Base-by-base conservation (phyloP, 306 rosid species). In the Abrus pulchellus region DNA sequence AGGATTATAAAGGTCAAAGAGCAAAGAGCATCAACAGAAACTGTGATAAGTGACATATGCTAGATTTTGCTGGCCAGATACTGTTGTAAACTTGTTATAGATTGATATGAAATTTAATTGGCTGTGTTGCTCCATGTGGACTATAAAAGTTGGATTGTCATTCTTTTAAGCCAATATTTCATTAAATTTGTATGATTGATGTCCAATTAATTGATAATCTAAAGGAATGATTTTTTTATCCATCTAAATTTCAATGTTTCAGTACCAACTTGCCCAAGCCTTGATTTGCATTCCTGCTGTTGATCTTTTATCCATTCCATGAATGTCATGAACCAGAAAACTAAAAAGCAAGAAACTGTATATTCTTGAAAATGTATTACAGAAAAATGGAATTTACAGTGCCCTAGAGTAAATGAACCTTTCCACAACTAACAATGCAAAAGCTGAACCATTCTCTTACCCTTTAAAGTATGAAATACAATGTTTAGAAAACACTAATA, bases 1-100 rank as follows among this genome's bases (percentile, higher is more conserved):
- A 61, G 72, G 86, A 87, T 60, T 87, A 52, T 76, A 74, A 75
- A 84, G 85, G 86, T 79, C 74, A 40, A 70, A 57, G 34, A 14
- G 74, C 53, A 41, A 59, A 81, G 64, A 45, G 79, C 74, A 77
- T 82, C 68, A 33, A 68, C 80, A 83, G 84, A 61, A 59, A 41
- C 78, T 61, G 54, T 53, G 50, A 33, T 63, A 30, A 63, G 75
- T 82, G 56, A 53, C 45, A 50, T 76, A 62, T 41, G 79, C 67
- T 9, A 69, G 60, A 74, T 69, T 64, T 75, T 57, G 68, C 68
- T 45, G 84, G 56, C 72, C 68, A 56, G 79, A 75, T 67, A 28
- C 29, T 66, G 11, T 65, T 47, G 76, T 77, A 43, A 69, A 20
- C 20, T 20, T 20, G 20, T 20, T 20, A 20, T 72, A 68, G 54